Percentiles rank a stretch among this genome's conserved stretches.
phyloP scores from a whole-genome alignment of 139 green algal genomes.

The Chlamydomonas schloesseri region DNA sequence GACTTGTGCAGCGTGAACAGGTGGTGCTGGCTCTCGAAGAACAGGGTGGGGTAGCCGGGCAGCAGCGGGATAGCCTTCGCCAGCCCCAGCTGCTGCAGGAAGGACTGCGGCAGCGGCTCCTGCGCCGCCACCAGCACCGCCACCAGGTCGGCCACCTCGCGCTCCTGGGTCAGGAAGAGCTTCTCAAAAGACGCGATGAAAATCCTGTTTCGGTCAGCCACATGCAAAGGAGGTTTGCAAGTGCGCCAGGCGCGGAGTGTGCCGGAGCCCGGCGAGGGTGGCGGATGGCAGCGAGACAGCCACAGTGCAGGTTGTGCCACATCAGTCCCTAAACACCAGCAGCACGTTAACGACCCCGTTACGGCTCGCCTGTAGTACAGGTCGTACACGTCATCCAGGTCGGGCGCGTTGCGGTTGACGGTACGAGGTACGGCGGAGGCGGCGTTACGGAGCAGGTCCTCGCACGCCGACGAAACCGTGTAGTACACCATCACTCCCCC shows the following conservation, averaged over 20 bases:
- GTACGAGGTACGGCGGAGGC: background rate
- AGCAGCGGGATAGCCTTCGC: background rate
- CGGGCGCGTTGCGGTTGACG: background rate
- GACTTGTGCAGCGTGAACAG: conserved; percentile 17
- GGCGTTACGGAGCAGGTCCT: background rate
- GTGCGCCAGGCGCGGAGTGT: no score
- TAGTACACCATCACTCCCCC: background rate
- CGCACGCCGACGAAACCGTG: background rate
- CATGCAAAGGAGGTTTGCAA: no score
- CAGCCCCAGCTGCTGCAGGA: conserved; percentile 33
- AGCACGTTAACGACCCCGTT: background rate
- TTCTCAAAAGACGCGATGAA: no score
- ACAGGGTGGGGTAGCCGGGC: background rate
- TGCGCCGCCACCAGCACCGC: conserved; percentile 24
- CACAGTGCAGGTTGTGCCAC: no score
- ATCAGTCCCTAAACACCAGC: no score
- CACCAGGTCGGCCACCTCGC: background rate
- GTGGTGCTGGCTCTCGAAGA: background rate
- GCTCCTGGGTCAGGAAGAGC: background rate
- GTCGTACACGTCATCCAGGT: background rate
- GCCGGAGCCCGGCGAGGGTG: no score
- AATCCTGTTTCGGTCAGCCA: no score
- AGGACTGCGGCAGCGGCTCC: conserved; percentile 31
- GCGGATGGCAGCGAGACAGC: no score
- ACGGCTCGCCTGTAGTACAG: background rate